A percentile compares a stretch with the other conserved stretches of the same genome.
These are phyloP conservation scores for Neofusicoccum parvum DNA, from an alignment of 2,329 filamentous ascomycete genomes.

Conservation along the genomic window DNA sequence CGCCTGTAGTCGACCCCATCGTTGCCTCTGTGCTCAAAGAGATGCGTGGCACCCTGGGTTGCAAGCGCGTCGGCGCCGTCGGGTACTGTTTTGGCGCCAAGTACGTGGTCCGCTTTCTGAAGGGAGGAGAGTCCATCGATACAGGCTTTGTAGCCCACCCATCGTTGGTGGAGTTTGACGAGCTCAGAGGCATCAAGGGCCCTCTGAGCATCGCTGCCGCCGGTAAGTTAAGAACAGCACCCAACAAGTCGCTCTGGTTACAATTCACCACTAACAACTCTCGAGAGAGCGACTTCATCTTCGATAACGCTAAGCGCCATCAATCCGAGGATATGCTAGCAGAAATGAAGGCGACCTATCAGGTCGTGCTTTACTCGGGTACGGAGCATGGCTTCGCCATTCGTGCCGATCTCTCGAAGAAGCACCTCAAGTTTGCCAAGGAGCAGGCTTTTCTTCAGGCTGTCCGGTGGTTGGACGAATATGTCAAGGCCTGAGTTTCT, in stretches of 20 bases:
- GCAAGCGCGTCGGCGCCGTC: constrained; percentile 48
- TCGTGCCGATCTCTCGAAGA: constrained; percentile 63
- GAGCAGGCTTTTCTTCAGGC: constrained; percentile 81
- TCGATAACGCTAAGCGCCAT: constrained; percentile 58
- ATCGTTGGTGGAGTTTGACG: constrained; percentile 66
- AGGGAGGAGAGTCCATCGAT: constrained; percentile 57
- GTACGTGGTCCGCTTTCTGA: constrained; percentile 65
- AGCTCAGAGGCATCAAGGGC: constrained; percentile 59
- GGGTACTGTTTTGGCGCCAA: constrained; percentile 57
- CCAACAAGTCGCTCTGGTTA: not conserved
- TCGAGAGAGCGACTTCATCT: constrained; percentile 60
- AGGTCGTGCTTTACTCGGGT: constrained; percentile 74
- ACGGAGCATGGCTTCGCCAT: constrained; percentile 76
- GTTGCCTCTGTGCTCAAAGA: constrained; percentile 51
- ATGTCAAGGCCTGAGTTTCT: constrained; percentile 45
- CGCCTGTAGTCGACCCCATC: constrained; percentile 55
- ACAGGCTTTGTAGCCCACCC: constrained; percentile 79
- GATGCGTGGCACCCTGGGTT: constrained; percentile 49
- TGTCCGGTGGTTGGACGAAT: constrained; percentile 73
- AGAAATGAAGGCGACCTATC: constrained; percentile 62
- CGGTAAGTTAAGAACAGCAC: constrained; percentile 37
- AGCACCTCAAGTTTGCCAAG: constrained; percentile 68
- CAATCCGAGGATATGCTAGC: constrained; percentile 62
- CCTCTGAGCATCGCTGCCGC: constrained; percentile 66
- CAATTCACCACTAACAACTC: not conserved